These are phyloP conservation scores for Venturia pyrina DNA, from an alignment of 2,329 filamentous ascomycete genomes.

Conservation along the genomic window DNA sequence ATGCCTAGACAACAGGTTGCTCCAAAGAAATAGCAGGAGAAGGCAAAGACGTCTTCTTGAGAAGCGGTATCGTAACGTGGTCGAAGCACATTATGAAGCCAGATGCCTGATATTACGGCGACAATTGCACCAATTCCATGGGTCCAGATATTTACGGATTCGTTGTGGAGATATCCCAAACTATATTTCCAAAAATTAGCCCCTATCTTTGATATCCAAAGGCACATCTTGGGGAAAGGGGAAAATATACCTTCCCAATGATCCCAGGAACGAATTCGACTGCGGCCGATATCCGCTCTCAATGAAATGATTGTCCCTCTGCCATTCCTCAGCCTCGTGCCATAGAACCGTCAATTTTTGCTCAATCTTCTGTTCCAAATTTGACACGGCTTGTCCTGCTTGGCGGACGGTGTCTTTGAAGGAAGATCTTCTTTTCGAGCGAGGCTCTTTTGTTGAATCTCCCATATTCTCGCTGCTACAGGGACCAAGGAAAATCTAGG, in stretches of 20 bases:
- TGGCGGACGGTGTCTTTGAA: not conserved
- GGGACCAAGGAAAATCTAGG: not conserved
- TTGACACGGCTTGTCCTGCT: conserved; percentile 3
- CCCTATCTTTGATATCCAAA: not conserved
- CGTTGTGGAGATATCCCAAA: conserved; percentile 56
- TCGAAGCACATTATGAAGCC: conserved; percentile 48
- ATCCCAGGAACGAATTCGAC: conserved; percentile 50
- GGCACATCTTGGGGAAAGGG: not conserved
- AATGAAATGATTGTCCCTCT: conserved; percentile 58
- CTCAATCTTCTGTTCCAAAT: conserved; percentile 6
- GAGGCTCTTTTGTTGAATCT: not conserved
- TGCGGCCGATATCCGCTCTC: conserved; percentile 53
- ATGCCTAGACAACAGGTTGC: conserved; percentile 37
- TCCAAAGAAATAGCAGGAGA: conserved; percentile 29
- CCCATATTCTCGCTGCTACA: not conserved
- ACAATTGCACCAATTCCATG: conserved; percentile 58
- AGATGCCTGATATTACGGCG: conserved; percentile 40
- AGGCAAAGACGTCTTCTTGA: conserved; percentile 25
- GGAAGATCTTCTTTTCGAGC: not conserved
- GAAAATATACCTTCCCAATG: conserved; percentile 35
- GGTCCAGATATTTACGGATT: conserved; percentile 62
- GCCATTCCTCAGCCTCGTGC: conserved; percentile 13
- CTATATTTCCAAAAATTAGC: conserved; percentile 16
- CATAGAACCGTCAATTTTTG: conserved; percentile 11
- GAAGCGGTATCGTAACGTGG: conserved; percentile 50